Base-by-base conservation (phyloP, 139 green algal species). In the Ettlia oleoabundans region DNA sequence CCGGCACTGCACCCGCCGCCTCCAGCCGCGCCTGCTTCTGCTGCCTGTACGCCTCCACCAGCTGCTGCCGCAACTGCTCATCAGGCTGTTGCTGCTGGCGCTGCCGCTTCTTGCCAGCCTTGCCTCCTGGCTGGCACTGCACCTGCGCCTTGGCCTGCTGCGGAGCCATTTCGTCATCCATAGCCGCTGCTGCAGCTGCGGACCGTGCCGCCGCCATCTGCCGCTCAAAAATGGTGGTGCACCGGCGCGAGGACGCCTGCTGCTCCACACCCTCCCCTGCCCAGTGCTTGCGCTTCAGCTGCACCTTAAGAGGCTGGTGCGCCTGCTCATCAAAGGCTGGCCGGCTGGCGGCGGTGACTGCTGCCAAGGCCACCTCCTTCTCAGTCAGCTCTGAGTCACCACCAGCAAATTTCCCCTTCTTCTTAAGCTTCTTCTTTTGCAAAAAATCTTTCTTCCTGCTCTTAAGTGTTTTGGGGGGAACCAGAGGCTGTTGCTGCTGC, bases 281-380 rank as follows among this genome's bases (percentile, higher is more conserved):
- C 83, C 83, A 87, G 70, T 87, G 83, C 61, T 77, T 76, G 24
- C 83, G 55, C 83, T 87, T 87, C 32, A 80, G 73, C 52, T 68
- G 52, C 52, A 80, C 73, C 53, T 80, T 80, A 35, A 80, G 73
- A 0, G 73, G 73, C 53, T 80, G 73, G 33, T 68, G 10, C 18
- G 73, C 73, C 35, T 78, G 71, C 47, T 80, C 73, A 4, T 52
- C 73, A 52, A 80, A 67, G 7, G 21, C 35, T 2, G 73, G 73
- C 4, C 32, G 22, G 2, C 30, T 53, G 53, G 52, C 52, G 1
- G 73, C 73, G 8, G 73, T 28, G 22, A 8, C 22, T 18, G 53
- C 52, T 13, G 73, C 73, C 52, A 69, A 53, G 2, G 24, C 35
- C 15, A 37, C 51, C 53, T 80, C 73, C 73, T 55, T 55, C 26